phyloP scores from a whole-genome alignment of 441 rosid species.

The Populus hybrid region DNA sequence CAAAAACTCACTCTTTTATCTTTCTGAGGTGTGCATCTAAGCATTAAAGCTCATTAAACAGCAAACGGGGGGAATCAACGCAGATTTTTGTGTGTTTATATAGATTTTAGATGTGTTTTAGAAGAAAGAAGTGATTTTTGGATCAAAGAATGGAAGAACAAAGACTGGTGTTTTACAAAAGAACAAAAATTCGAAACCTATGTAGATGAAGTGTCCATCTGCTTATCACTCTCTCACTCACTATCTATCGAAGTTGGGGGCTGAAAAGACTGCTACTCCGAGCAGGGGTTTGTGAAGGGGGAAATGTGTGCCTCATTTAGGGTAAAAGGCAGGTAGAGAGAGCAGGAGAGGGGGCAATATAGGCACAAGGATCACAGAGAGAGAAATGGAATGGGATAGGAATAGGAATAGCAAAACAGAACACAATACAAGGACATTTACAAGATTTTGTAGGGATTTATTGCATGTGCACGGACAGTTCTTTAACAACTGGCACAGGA shows the following conservation, averaged over 20 bases:
- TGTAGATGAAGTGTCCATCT: background rate
- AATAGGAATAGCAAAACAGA: background rate
- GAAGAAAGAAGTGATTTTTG: slow-evolving; percentile 6
- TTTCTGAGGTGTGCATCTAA: slow-evolving; percentile 13
- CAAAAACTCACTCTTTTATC: background rate
- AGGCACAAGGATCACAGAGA: background rate
- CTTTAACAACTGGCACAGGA: background rate
- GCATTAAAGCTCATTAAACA: slow-evolving; percentile 15
- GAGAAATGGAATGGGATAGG: background rate
- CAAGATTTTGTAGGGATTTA: slow-evolving; percentile 11
- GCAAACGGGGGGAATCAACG: slow-evolving; percentile 1
- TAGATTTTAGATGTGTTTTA: background rate
- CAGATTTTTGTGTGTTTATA: slow-evolving; percentile 6
- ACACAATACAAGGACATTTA: slow-evolving; percentile 22
- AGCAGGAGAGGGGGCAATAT: slow-evolving; percentile 1
- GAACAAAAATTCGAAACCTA: slow-evolving; percentile 14
- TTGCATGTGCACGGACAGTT: slow-evolving; percentile 6
- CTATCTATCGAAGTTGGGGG: slow-evolving; percentile 26
- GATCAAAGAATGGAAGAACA: slow-evolving; percentile 31
- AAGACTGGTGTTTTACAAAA: slow-evolving; percentile 21
- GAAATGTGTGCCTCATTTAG: slow-evolving; percentile 38
- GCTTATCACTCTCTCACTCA: slow-evolving; percentile 15
- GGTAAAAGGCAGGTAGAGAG: slow-evolving; percentile 40
- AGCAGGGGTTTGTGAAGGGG: slow-evolving; percentile 43
- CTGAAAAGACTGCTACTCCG: slow-evolving; percentile 35